Conservation (phyloP, 108 stramenopile species). For the Cyclotella cryptica region DNA sequence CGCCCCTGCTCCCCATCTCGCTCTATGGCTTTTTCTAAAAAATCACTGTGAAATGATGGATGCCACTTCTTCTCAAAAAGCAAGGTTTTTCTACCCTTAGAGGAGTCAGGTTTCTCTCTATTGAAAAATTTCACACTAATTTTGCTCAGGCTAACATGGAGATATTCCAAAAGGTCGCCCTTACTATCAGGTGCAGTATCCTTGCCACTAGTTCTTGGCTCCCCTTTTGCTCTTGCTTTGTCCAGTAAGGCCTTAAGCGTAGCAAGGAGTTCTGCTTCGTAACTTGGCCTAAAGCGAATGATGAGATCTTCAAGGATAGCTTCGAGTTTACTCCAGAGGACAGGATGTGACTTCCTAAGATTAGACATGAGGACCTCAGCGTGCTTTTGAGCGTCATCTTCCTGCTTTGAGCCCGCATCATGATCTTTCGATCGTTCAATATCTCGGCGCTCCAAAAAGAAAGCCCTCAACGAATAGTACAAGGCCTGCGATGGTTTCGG, state of each 20-base stretch:
- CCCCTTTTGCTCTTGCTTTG: slow-evolving; percentile 61
- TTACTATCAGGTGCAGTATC: slow-evolving; percentile 47
- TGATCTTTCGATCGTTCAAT: slow-evolving; percentile 74
- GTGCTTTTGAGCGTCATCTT: slow-evolving; percentile 49
- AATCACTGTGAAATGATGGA: slow-evolving; percentile 71
- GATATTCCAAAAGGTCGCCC: slow-evolving; percentile 57
- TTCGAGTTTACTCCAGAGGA: slow-evolving; percentile 90
- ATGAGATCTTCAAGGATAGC: slow-evolving; percentile 93
- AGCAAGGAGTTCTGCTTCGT: slow-evolving; percentile 91
- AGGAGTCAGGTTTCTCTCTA: slow-evolving; percentile 38
- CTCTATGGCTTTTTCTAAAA: slow-evolving; percentile 24
- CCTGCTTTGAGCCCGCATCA: slow-evolving; percentile 42
- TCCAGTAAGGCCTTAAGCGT: slow-evolving; percentile 84
- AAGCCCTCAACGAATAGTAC: slow-evolving; percentile 84
- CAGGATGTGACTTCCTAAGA: slow-evolving; percentile 84
- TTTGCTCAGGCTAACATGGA: slow-evolving; percentile 69
- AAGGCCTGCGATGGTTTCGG: slow-evolving; percentile 39
- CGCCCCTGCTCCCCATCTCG: not conserved
- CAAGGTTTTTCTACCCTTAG: slow-evolving; percentile 66
- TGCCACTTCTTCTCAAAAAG: slow-evolving; percentile 79
- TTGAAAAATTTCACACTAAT: slow-evolving; percentile 82
- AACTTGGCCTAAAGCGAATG: slow-evolving; percentile 88
- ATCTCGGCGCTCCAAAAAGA: slow-evolving; percentile 88
- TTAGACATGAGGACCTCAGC: slow-evolving; percentile 91
- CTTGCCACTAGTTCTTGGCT: slow-evolving; percentile 38